A percentile compares a stretch with the other conserved stretches of the same genome.
These are phyloP conservation scores for Tetraselmis striata DNA, from an alignment of 139 green algal genomes.

Conservation along the genomic window DNA sequence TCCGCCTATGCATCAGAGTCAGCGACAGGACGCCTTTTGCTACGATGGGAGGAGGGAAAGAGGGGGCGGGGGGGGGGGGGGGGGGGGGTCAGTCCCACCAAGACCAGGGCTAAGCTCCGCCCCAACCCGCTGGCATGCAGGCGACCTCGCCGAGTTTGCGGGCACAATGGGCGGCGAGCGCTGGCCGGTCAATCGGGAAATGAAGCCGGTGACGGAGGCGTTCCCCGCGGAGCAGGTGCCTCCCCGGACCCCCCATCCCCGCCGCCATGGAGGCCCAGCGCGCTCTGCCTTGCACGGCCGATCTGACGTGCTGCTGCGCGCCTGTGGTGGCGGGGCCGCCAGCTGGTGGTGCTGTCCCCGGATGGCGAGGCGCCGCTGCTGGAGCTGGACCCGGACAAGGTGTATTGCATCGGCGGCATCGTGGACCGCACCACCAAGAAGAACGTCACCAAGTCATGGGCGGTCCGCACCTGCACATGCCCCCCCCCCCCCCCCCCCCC, in stretches of 20 bases:
- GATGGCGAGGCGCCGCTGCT: slow-evolving; percentile 45
- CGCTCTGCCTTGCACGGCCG: no score
- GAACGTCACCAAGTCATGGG: slow-evolving; percentile 17
- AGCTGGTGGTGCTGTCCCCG: slow-evolving; percentile 59
- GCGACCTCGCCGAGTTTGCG: slow-evolving; percentile 4
- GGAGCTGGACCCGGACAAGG: slow-evolving; percentile 33
- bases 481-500: no score
- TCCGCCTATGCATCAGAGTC: neutral
- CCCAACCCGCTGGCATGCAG: no score
- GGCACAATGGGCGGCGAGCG: slow-evolving; percentile 4
- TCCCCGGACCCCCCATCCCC: neutral
- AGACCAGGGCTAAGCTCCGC: no score
- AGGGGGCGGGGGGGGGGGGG: no score
- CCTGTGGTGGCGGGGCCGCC: no score
- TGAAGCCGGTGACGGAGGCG: slow-evolving; percentile 5
- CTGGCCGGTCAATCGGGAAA: slow-evolving; percentile 15
- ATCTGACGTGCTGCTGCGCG: no score
- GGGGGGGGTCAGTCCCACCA: no score
- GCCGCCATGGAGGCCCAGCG: no score
- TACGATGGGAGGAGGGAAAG: no score
- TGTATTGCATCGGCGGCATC: slow-evolving; percentile 71
- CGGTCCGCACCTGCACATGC: neutral
- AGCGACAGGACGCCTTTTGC: no score
- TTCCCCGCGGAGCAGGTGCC: slow-evolving; percentile 11
- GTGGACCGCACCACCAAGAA: slow-evolving; percentile 53